These are phyloP conservation scores for Microcera coccophila DNA, from an alignment of 2,329 filamentous ascomycete species.

Conservation along the genomic window DNA sequence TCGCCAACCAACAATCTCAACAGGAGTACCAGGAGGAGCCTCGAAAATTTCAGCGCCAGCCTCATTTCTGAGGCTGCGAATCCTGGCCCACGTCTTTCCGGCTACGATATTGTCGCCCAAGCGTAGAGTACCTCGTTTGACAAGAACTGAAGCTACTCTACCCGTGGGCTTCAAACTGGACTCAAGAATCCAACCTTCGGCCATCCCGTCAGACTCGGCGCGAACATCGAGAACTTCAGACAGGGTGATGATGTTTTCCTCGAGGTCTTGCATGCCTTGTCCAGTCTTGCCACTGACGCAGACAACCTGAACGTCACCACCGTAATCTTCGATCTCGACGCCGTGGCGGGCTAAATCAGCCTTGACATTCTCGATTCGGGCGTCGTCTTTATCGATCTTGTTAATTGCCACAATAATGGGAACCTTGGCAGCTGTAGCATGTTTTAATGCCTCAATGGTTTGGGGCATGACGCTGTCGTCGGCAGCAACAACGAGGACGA, in stretches of 20 bases:
- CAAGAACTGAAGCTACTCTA: constrained; percentile 81
- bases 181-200: constrained; percentile 93
- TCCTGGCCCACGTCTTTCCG: constrained; percentile 79
- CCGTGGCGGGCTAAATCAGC: constrained; percentile 77
- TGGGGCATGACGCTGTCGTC: constrained; percentile 98
- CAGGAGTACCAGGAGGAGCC: constrained; percentile 81
- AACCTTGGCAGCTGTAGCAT: constrained; percentile 80
- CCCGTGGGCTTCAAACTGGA: constrained; percentile 82
- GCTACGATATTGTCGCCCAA: constrained; percentile 81
- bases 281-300: constrained; percentile 92
- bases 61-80: constrained; percentile 83
- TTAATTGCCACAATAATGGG: constrained; percentile 98
- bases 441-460: constrained; percentile 92
- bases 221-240: constrained; percentile 89
- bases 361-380: constrained; percentile 79
- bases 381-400: constrained; percentile 88
- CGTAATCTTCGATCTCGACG: constrained; percentile 90
- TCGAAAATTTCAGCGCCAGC: constrained; percentile 67
- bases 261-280: constrained; percentile 82
- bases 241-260: constrained; percentile 82
- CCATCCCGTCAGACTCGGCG: constrained; percentile 69
- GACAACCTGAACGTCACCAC: constrained; percentile 90
- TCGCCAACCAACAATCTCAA: constrained; percentile 93
- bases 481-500: constrained; percentile 90
- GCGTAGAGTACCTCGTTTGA: constrained; percentile 80